Base-by-base conservation (phyloP, 176 grass and related monocot genomes). In the Oryza meridionalis region DNA sequence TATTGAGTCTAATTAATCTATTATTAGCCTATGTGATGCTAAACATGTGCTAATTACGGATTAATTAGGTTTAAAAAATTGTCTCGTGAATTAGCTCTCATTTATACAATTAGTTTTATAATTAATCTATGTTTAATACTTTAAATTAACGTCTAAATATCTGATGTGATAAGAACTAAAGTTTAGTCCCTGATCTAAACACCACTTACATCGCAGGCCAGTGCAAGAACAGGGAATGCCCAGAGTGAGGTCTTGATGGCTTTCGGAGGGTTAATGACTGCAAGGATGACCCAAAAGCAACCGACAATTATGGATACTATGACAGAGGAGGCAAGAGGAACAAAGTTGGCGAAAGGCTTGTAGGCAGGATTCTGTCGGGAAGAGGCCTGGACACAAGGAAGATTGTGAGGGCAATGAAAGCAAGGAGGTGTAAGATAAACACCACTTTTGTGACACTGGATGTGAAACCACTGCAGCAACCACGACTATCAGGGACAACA, bases 211-310 rank as follows among this genome's bases (percentile, higher is more conserved):
- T 72, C 91, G 3, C 87, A 84, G 17, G 69, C 91, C 46, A 88
- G 77, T 17, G 89, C 59, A 62, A 90, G 82, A 64, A 90, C 47
- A 38, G 96, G 96, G 50, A 93, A 86, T 77, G 90, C 16, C 82
- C 91, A 94, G 49, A 94, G 90, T 61, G 91, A 93, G 19, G 75
- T 84, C 69, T 88, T 93, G 89, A 99, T 87, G 67, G 96, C 91
- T 83, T 87, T 90, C 32, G 68, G 58, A 85, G 83, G 69, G 33
- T 38, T 92, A 81, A 67, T 66, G 77, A 79, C 73, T 84, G 82
- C 89, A 84, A 85, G 85, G 63, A 87, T 90, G 74, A 86, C 17
- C 88, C 88, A 90, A 70, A 90, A 87, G 80, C 84, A 87, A 40
- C 80, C 62, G 62, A n/a, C 80, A 80, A 87, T 76, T 13, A 73